Evolutionary conservation across 1,284 basidiomycete species (phyloP).

Genomic region (Cryptococcus floricola): DNA sequence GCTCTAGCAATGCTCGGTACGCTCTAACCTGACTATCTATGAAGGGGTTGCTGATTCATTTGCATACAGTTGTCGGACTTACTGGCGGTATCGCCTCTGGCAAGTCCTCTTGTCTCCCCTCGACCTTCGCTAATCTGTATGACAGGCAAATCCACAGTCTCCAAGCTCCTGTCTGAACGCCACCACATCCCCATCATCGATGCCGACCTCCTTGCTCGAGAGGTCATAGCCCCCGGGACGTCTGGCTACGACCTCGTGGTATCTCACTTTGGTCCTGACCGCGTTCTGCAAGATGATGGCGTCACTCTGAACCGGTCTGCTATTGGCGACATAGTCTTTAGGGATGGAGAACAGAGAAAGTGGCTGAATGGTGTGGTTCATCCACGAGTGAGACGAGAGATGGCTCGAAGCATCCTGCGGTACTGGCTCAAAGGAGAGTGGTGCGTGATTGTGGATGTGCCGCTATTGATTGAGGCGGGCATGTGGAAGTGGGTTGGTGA

Average conservation of each 20-base stretch:
- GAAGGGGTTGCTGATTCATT: not conserved
- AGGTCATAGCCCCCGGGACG: constrained; percentile 82
- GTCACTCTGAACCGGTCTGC: constrained; percentile 69
- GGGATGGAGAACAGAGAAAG: constrained; percentile 65
- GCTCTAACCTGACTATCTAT: not conserved
- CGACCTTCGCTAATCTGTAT: constrained; percentile 1
- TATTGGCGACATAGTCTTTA: constrained; percentile 81
- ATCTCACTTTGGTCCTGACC: constrained; percentile 63
- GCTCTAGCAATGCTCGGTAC: not conserved
- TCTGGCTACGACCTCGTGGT: constrained; percentile 67
- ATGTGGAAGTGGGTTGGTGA: constrained; percentile 80
- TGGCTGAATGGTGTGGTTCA: constrained; percentile 83
- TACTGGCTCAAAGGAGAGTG: constrained; percentile 75
- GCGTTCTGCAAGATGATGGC: constrained; percentile 65
- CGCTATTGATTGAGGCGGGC: constrained; percentile 86
- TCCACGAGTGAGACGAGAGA: constrained; percentile 74
- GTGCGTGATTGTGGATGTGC: constrained; percentile 83
- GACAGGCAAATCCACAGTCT: constrained; percentile 78
- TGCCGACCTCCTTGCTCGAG: constrained; percentile 83
- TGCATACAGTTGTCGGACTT: constrained; percentile 75
- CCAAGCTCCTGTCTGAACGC: constrained; percentile 58
- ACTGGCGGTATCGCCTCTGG: constrained; percentile 96
- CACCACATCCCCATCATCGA: constrained; percentile 78
- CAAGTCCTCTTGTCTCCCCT: constrained; percentile 12
- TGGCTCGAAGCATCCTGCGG: constrained; percentile 65